Percentiles rank a stretch among this genome's conserved stretches.
Evolutionary conservation across 108 stramenopile species (phyloP).

Genomic region (Epithemia pelagica): DNA sequence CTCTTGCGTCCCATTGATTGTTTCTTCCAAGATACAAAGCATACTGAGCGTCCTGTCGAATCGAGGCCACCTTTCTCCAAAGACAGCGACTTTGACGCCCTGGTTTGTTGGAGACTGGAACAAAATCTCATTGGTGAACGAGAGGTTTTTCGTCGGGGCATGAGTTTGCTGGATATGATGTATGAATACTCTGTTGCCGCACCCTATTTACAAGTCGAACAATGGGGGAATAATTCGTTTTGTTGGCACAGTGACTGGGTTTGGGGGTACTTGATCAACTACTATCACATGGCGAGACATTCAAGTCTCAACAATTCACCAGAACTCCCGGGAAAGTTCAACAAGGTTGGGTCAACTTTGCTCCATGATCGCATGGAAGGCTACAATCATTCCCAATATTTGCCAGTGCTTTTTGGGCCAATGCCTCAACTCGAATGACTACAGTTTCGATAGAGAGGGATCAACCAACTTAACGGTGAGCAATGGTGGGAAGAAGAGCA

Average conservation of each 20-base stretch:
- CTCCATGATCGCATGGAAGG: neutral
- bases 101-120: neutral
- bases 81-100: neutral
- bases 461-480: neutral
- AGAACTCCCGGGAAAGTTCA: neutral
- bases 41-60: too few species aligned
- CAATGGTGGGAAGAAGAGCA: too few species aligned
- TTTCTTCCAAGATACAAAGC: neutral
- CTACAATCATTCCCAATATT: neutral
- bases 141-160: conserved; percentile 8
- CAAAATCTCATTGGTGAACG: conserved; percentile 7
- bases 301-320: neutral
- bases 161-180: neutral
- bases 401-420: neutral
- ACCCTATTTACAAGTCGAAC: neutral
- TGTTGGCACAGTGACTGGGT: neutral
- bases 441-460: too few species aligned
- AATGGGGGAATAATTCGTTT: neutral
- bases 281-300: neutral
- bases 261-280: neutral
- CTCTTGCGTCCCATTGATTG: neutral
- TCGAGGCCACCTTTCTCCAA: neutral
- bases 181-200: neutral
- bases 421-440: neutral
- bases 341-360: neutral